These are phyloP conservation scores for Sclerotinia sclerotiorum DNA, from an alignment of 2,329 filamentous ascomycete species.

Conservation along the genomic window DNA sequence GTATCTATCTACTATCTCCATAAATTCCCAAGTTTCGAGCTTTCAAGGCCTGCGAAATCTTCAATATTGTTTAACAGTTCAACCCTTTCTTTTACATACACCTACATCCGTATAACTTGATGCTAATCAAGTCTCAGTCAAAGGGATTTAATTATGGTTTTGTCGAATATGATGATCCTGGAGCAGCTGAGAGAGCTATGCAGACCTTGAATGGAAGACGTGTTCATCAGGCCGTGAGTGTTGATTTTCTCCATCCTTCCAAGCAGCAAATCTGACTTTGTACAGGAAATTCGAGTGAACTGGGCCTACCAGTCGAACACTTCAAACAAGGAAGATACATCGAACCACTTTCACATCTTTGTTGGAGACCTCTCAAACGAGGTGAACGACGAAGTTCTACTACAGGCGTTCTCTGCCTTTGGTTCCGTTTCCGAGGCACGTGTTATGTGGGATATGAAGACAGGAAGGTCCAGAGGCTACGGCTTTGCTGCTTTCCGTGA, in stretches of 20 bases:
- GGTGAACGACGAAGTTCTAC: conserved; percentile 93
- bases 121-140: conserved; percentile 57
- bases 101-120: conserved; percentile 28
- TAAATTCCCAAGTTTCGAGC: conserved; percentile 28
- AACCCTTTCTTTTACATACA: conserved; percentile 22
- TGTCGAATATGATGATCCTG: conserved; percentile 97
- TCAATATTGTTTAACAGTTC: conserved; percentile 31
- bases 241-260: not conserved
- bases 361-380: conserved; percentile 97
- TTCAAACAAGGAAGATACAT: conserved; percentile 92
- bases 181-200: conserved; percentile 95
- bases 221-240: conserved; percentile 87
- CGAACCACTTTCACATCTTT: conserved; percentile 98
- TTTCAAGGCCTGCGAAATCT: conserved; percentile 31
- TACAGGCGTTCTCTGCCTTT: conserved; percentile 94
- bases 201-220: conserved; percentile 91
- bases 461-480: conserved; percentile 92
- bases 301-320: conserved; percentile 99
- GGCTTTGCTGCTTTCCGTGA: conserved; percentile 98
- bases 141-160: conserved; percentile 99
- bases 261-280: not conserved
- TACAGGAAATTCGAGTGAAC: conserved; percentile 95
- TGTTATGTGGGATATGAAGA: conserved; percentile 99
- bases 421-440: conserved; percentile 94
- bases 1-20: conserved; percentile 38